These are phyloP conservation scores for Gossypium schwendimanii DNA, from an alignment of 441 rosid species.

Conservation along the genomic window DNA sequence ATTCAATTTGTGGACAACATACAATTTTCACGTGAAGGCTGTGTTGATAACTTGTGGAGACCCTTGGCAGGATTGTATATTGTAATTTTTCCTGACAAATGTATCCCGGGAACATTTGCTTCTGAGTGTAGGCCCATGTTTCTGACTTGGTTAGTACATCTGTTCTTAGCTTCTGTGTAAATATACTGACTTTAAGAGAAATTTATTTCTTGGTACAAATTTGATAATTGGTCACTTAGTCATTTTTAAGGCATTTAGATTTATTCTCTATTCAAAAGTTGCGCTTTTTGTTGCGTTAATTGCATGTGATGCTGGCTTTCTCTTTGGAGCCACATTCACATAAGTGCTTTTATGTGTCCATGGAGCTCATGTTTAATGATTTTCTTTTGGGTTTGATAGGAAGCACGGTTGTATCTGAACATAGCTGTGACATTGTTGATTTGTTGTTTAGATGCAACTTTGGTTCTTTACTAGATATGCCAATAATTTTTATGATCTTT, in stretches of 20 bases:
- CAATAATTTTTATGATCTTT: background rate
- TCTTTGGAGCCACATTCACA: background rate
- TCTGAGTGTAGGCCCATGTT: constrained; percentile 73
- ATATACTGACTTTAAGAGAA: constrained; percentile 1
- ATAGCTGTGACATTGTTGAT: background rate
- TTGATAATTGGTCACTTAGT: background rate
- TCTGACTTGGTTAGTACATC: constrained; percentile 76
- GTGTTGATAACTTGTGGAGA: constrained; percentile 32
- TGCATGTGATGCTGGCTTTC: background rate
- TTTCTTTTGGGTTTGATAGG: background rate
- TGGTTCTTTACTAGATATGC: background rate
- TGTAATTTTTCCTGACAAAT: constrained; percentile 90
- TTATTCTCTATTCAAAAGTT: background rate
- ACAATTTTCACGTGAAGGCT: constrained; percentile 36
- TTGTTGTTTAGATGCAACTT: background rate
- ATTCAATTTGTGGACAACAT: constrained; percentile 30
- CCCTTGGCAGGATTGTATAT: constrained; percentile 73
- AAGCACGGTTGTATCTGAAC: background rate
- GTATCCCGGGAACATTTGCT: constrained; percentile 66
- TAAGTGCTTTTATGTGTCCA: background rate
- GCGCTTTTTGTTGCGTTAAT: background rate
- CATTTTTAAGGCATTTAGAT: background rate
- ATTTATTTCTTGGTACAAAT: background rate
- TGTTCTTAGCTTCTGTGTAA: constrained; percentile 21
- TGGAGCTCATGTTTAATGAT: constrained; percentile 1